A percentile compares a stretch with the other conserved stretches of the same genome.
Conservation (phyloP, 78 protist species). For the Acrasis kona region DNA sequence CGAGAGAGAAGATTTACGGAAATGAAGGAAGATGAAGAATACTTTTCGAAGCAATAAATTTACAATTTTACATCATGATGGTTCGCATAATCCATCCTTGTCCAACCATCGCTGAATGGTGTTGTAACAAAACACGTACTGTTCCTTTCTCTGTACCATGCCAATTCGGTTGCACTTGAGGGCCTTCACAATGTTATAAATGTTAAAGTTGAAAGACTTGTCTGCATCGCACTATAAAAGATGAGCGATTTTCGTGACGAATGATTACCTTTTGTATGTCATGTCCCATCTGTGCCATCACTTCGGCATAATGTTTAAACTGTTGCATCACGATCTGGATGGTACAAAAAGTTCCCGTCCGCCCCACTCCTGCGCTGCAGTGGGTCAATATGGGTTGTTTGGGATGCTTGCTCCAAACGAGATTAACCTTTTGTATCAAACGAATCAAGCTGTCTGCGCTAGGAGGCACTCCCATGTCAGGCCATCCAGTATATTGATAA, state of each 20-base stretch:
- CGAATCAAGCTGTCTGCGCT: conserved; percentile 32
- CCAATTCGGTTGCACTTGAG: not conserved
- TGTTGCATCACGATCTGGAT: conserved; percentile 32
- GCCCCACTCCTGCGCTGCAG: conserved; percentile 73
- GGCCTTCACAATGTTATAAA: conserved; percentile 18
- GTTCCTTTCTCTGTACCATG: not conserved
- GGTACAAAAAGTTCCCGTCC: conserved; percentile 68
- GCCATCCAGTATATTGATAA: conserved; percentile 72
- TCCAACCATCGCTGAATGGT: too few species aligned
- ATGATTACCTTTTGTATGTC: too few species aligned
- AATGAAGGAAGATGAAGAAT: too few species aligned
- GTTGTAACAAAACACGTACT: not conserved
- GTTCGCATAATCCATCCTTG: too few species aligned
- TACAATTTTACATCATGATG: too few species aligned
- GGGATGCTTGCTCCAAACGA: not conserved
- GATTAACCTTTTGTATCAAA: conserved; percentile 16
- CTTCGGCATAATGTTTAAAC: conserved; percentile 6
- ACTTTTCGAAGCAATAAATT: too few species aligned
- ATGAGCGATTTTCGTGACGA: too few species aligned
- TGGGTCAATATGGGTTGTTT: conserved; percentile 53
- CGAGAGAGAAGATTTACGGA: too few species aligned
- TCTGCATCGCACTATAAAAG: too few species aligned
- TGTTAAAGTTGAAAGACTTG: conserved; percentile 25
- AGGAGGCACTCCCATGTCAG: conserved; percentile 59
- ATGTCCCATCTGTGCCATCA: too few species aligned